Conservation (phyloP, 352 stramenopile species). For the Phytopythium oedochilum region DNA sequence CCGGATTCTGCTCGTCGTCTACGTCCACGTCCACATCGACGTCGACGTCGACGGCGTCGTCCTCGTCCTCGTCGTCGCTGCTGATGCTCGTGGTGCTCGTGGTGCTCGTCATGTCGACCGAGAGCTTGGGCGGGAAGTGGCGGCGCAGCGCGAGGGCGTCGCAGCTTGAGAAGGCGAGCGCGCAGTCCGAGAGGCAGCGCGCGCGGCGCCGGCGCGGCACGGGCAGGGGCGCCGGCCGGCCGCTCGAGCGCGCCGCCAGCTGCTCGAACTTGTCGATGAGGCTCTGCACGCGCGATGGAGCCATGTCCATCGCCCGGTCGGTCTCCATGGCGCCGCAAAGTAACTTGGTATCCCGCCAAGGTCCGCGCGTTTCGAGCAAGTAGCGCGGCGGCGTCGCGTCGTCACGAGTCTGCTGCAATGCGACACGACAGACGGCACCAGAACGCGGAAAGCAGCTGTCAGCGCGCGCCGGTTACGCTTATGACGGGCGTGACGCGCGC, state of each 20-base stretch:
- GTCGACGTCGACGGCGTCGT: neutral
- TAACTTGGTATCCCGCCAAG: too few species aligned
- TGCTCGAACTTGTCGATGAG: constrained; percentile 33
- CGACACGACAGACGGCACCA: neutral
- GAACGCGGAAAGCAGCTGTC: neutral
- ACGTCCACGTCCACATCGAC: neutral
- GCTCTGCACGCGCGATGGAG: constrained; percentile 13
- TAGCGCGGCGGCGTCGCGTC: neutral
- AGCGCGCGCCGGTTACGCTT: neutral
- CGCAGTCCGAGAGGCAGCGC: constrained; percentile 1
- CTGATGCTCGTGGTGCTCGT: constrained; percentile 7
- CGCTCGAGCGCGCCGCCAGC: constrained; percentile 15
- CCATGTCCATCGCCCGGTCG: neutral
- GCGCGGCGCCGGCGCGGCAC: constrained; percentile 8
- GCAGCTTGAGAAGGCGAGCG: neutral
- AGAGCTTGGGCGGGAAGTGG: neutral
- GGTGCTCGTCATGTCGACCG: constrained; percentile 6
- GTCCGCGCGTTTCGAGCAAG: too few species aligned
- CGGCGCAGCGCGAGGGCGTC: neutral
- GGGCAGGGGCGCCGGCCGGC: constrained; percentile 1
- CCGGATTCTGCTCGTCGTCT: neutral
- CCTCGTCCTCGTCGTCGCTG: constrained; percentile 4
- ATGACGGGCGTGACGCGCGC: neutral
- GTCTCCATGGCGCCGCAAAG: neutral
- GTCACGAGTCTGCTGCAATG: neutral